Evolutionary conservation across 192 early-diverging fungal species (phyloP), one percentile per base, ranked within the genome.

Genomic region (Backusella macrospora): DNA sequence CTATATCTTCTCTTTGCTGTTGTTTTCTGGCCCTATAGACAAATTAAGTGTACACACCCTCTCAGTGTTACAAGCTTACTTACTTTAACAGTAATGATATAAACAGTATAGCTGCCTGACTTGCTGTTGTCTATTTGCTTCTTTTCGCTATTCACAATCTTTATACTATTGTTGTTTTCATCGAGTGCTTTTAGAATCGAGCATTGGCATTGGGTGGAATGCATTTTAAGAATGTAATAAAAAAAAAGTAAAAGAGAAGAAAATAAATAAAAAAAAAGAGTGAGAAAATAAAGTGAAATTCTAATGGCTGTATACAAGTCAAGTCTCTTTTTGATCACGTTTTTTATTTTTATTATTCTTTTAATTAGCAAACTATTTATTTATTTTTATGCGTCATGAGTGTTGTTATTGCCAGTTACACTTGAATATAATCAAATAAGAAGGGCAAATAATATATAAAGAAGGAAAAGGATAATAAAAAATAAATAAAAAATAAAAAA

Each of bases 1-100:
- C 94, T 95, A 80, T 99, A 99, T 43, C 97, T 87, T 67, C 94
- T 38, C 15, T 65, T 38, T 65, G 63, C 63, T 34, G 26, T 39
- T 38, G 14, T 65, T 38, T 21, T 65, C 16, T 65, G 34, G n/a
- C 44, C 42, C 68, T 48, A 16, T 26, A 26, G n/a, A 52, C 2
- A 18, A 52, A 8, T 0, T 52, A 6, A 0, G 18, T 52, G 14
- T 43, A 6, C 42, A 43, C 42, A 43, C 10, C 0, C 14, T 46
- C 21, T 16, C 26, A 18, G 52, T 26, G n/a, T 52, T 59, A 59
- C 18, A 4, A 7, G 1, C 5, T 59, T 59, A 26, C 52, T 59
- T 59, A 23, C 52, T 59, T 59, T 23, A 26, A 59, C 52, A 26
- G 9, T 59, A 12, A 59, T 59, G 13, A 59, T 26, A 59, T 59